Conservation (phyloP, 768 basidiomycete genomes). For the Paxillus ammoniavirescens region DNA sequence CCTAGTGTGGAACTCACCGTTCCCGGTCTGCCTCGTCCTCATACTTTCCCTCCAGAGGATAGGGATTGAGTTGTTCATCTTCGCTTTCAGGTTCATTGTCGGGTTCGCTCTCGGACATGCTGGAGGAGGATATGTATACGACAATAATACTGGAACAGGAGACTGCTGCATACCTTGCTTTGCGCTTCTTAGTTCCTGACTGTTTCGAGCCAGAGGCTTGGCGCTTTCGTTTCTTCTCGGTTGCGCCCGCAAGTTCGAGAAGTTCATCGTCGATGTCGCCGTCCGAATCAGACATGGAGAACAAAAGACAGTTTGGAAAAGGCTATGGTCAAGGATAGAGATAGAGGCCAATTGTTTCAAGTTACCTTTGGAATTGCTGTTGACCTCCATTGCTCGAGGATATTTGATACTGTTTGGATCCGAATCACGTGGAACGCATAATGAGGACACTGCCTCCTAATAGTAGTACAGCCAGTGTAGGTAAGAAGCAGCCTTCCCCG, state of each 20-base stretch:
- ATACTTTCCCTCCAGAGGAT: slow-evolving; percentile 91
- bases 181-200: slow-evolving; percentile 62
- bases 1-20: slow-evolving; percentile 52
- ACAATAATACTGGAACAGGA: slow-evolving; percentile 1
- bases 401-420: slow-evolving; percentile 22
- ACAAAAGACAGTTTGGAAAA: neutral
- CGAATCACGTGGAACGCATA: slow-evolving; percentile 10
- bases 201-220: slow-evolving; percentile 45
- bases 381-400: too few relatives aligned
- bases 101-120: slow-evolving; percentile 44
- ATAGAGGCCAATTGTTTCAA: neutral
- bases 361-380: neutral
- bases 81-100: slow-evolving; percentile 64
- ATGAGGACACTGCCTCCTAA: too few relatives aligned
- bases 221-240: slow-evolving; percentile 64
- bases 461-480: too few relatives aligned
- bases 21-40: slow-evolving; percentile 80
- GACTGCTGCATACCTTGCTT: slow-evolving; percentile 57
- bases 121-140: slow-evolving; percentile 16
- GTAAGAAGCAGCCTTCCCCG: slow-evolving; percentile 36
- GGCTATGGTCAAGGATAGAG: neutral
- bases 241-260: slow-evolving; percentile 74
- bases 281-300: slow-evolving; percentile 49
- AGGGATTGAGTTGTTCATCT: slow-evolving; percentile 61
- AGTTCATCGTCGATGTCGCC: slow-evolving; percentile 67